Conservation (phyloP, 345 rosid species). For the Citropsis articulata region DNA sequence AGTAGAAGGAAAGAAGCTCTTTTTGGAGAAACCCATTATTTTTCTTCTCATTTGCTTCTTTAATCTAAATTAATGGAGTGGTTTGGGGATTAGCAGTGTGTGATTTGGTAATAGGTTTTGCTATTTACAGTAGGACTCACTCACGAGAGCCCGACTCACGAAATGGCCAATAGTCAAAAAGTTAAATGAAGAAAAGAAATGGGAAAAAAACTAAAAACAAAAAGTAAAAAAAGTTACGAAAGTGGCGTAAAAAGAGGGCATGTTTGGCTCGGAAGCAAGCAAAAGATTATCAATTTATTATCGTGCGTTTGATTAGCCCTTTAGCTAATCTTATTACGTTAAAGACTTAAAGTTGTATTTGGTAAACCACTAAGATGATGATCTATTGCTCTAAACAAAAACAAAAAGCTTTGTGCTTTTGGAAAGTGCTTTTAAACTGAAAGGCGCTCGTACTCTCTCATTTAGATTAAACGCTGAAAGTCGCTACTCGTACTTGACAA, state of each 20-base stretch:
- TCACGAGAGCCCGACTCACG: neutral
- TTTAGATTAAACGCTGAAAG: neutral
- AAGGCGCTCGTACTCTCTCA: neutral
- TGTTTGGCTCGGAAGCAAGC: neutral
- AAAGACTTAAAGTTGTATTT: neutral
- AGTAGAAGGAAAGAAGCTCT: conserved; percentile 19
- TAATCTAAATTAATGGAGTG: neutral
- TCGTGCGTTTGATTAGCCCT: neutral
- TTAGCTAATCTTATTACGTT: neutral
- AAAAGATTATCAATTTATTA: neutral
- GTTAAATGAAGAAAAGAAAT: neutral
- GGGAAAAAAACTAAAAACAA: too few species aligned
- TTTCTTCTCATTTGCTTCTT: neutral
- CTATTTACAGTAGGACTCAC: conserved; percentile 6
- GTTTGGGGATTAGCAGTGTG: conserved; percentile 14
- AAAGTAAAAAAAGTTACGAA: neutral
- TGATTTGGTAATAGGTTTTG: conserved; percentile 9
- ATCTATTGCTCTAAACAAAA: neutral
- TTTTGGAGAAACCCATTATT: conserved; percentile 2
- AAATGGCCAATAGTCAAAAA: neutral
- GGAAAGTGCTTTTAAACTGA: neutral
- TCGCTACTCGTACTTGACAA: neutral
- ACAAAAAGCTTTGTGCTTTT: neutral
- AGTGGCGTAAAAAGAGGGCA: neutral
- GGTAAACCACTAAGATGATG: neutral